A percentile compares a stretch with the other conserved stretches of the same genome.
phyloP scores from a whole-genome alignment of 1,284 basidiomycete species.

The Trichosporon sp. region DNA sequence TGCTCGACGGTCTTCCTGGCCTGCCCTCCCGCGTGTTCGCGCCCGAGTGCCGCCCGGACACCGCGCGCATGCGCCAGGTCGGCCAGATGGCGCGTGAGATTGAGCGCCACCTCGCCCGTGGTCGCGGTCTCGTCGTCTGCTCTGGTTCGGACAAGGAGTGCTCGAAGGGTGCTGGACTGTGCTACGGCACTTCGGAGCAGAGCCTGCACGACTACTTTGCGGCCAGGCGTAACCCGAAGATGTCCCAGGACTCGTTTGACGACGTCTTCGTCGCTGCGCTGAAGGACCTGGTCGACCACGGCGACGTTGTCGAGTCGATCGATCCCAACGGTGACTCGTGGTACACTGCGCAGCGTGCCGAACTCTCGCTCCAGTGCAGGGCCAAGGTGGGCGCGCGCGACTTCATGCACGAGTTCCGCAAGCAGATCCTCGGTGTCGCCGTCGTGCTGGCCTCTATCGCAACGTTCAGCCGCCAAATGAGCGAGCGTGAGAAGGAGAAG shows the following conservation, averaged over 20 bases:
- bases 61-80: conserved; percentile 74
- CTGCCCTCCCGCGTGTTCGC: conserved; percentile 77
- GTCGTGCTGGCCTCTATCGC: conserved; percentile 49
- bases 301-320: conserved; percentile 72
- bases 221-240: conserved; percentile 44
- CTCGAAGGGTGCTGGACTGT: conserved; percentile 71
- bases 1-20: conserved; percentile 73
- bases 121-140: conserved; percentile 72
- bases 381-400: conserved; percentile 70
- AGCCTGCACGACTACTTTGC: conserved; percentile 52
- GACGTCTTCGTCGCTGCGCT: conserved; percentile 67
- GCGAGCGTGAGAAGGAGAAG: conserved; percentile 66
- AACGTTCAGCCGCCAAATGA: conserved; percentile 56
- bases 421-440: conserved; percentile 58
- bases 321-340: conserved; percentile 74
- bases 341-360: conserved; percentile 72
- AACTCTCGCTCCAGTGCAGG: conserved; percentile 71
- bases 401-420: conserved; percentile 70
- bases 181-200: conserved; percentile 70
- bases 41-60: conserved; percentile 80
- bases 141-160: conserved; percentile 59
- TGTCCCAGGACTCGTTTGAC: conserved; percentile 46
- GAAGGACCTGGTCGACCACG: conserved; percentile 76
- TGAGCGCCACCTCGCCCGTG: conserved; percentile 68
- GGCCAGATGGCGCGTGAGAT: conserved; percentile 74